Conservation (phyloP, 176 grass and related monocot species). For the Lolium rigidum region DNA sequence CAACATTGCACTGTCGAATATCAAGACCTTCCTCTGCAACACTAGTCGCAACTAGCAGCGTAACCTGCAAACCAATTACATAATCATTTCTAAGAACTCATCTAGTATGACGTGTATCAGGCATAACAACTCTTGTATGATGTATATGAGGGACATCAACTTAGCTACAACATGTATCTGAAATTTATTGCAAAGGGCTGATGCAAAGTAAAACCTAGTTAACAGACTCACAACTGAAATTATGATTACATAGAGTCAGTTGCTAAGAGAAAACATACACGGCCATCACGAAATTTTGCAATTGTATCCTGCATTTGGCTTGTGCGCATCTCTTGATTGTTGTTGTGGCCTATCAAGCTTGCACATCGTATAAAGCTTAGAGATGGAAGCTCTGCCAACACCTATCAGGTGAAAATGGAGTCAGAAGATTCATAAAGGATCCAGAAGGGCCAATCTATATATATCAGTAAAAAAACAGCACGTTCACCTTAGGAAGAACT, state of each 20-base stretch:
- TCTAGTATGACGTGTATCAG: slow-evolving; percentile 9
- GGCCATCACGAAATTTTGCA: slow-evolving; percentile 93
- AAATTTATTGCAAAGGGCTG: neutral
- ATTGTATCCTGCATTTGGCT: slow-evolving; percentile 99
- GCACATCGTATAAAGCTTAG: slow-evolving; percentile 90
- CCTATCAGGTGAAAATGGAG: slow-evolving; percentile 50
- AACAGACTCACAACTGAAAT: slow-evolving; percentile 18
- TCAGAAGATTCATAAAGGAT: slow-evolving; percentile 37
- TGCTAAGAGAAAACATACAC: slow-evolving; percentile 64
- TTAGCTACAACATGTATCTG: slow-evolving; percentile 13
- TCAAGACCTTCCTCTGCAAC: slow-evolving; percentile 99
- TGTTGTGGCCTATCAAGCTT: slow-evolving; percentile 98
- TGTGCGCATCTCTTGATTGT: slow-evolving; percentile 99
- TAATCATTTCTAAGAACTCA: slow-evolving; percentile 18
- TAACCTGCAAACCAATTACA: slow-evolving; percentile 68
- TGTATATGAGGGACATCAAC: slow-evolving; percentile 5
- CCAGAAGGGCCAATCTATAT: slow-evolving; percentile 3
- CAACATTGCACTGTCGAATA: slow-evolving; percentile 99
- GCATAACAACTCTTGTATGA: neutral
- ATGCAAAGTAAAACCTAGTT: slow-evolving; percentile 17
- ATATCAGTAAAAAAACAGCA: slow-evolving; percentile 16
- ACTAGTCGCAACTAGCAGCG: slow-evolving; percentile 94
- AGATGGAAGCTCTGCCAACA: slow-evolving; percentile 92
- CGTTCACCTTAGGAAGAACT: slow-evolving; percentile 95
- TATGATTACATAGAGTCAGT: slow-evolving; percentile 23